Evolutionary conservation across 163 green algal genomes (phyloP).

Genomic region (Chlamydomonas reinhardtii): DNA sequence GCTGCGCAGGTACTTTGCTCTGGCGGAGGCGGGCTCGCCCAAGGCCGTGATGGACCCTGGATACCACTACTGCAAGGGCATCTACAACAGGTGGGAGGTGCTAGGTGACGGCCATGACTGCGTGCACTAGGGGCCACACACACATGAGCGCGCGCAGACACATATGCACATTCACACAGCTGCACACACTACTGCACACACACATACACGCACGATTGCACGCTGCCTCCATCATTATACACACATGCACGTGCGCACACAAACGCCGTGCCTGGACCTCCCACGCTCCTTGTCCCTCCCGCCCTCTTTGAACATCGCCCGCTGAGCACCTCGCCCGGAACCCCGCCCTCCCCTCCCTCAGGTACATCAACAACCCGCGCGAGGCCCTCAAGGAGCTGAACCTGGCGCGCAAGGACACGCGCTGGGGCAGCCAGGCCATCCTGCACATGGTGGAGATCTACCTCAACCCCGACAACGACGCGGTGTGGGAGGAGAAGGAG

Average conservation of each 20-base stretch:
- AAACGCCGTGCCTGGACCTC: neutral
- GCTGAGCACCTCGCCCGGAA: no score
- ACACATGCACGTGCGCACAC: neutral
- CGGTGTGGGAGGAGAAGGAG: constrained; percentile 77
- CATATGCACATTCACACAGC: no score
- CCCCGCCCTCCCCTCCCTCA: constrained; percentile 1
- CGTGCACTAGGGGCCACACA: no score
- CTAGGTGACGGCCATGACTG: no score
- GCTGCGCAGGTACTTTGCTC: constrained; percentile 39
- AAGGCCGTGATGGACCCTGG: constrained; percentile 65
- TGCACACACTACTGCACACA: no score
- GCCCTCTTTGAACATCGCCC: neutral
- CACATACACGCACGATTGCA: no score
- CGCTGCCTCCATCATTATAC: no score
- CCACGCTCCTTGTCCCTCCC: neutral
- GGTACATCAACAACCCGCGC: constrained; percentile 68
- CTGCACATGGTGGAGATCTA: constrained; percentile 88
- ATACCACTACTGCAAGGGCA: constrained; percentile 78
- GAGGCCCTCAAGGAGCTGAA: constrained; percentile 78
- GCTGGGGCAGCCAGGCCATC: constrained; percentile 73
- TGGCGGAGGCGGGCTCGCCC: constrained; percentile 57
- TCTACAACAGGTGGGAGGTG: constrained; percentile 70
- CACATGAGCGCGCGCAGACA: no score
- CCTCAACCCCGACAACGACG: constrained; percentile 81
- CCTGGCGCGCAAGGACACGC: constrained; percentile 69